Evolutionary conservation across 73 alveolate species (phyloP).

Genomic region (Urostyla sp.): DNA sequence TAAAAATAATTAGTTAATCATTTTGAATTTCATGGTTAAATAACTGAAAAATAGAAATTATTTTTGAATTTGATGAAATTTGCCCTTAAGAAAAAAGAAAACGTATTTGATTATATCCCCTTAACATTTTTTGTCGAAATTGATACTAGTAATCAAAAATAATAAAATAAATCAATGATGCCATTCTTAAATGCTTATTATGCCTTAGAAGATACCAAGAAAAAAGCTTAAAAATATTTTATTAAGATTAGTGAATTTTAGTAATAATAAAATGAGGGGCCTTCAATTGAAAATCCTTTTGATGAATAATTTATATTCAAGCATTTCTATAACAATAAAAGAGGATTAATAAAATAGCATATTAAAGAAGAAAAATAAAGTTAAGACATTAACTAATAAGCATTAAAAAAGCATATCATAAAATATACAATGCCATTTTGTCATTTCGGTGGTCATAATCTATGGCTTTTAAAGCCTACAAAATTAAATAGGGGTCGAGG

Average conservation of each 20-base stretch:
- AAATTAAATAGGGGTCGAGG: conserved; percentile 95
- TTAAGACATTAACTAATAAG: background rate
- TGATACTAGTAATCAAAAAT: conserved; percentile 41
- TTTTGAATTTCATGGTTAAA: conserved; percentile 91
- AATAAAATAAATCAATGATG: conserved; percentile 7
- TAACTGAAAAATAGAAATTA: conserved; percentile 89
- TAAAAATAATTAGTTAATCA: conserved; percentile 89
- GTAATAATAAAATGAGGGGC: background rate
- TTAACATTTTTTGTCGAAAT: conserved; percentile 75
- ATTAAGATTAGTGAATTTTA: background rate
- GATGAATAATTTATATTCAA: conserved; percentile 4
- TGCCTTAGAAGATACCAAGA: conserved; percentile 57
- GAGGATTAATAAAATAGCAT: conserved; percentile 4
- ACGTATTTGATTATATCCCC: conserved; percentile 86
- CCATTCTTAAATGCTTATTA: conserved; percentile 33
- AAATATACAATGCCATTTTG: conserved; percentile 48
- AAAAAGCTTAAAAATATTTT: background rate
- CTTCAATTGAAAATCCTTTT: background rate
- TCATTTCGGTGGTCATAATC: conserved; percentile 83
- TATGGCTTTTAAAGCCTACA: conserved; percentile 94
- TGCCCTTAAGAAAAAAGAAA: conserved; percentile 76
- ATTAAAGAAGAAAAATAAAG: background rate
- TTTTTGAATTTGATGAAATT: conserved; percentile 79
- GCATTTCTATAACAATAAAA: conserved; percentile 11
- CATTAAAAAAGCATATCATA: background rate